phyloP scores from a whole-genome alignment of 148 eudicot species.

The Chenopodium album region DNA sequence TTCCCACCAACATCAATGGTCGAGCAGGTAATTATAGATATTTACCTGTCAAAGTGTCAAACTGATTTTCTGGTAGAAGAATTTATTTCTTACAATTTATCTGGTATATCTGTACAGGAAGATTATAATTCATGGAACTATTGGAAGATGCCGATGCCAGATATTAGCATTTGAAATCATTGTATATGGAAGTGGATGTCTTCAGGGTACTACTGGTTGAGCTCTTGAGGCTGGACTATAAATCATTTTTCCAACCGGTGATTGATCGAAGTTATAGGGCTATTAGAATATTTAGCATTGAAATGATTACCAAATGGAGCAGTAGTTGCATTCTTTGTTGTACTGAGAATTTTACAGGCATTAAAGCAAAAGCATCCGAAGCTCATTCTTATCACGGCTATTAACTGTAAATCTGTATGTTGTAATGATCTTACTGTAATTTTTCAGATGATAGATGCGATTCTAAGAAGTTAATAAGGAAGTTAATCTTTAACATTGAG shows the following conservation, averaged over 20 bases:
- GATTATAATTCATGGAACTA: conserved; percentile 94
- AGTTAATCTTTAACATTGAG: not conserved
- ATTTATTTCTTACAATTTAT: not conserved
- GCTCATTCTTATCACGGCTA: not conserved
- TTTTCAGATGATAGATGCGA: not conserved
- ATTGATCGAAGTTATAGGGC: not conserved
- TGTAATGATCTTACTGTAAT: conserved; percentile 2
- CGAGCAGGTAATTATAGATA: conserved; percentile 58
- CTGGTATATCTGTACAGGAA: conserved; percentile 53
- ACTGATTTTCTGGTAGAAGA: not conserved
- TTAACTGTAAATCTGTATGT: conserved; percentile 1
- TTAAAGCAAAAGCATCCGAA: not conserved
- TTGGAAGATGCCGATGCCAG: conserved; percentile 88
- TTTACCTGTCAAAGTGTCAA: not conserved
- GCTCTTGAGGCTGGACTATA: not conserved
- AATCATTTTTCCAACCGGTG: not conserved
- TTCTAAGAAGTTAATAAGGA: not conserved
- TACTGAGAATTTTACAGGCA: not conserved
- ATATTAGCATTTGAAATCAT: conserved; percentile 17
- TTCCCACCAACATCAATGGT: conserved; percentile 92
- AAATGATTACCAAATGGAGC: not conserved
- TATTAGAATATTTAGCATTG: conserved; percentile 4
- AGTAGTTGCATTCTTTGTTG: conserved; percentile 8
- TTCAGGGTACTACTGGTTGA: not conserved
- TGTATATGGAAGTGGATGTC: not conserved